Evolutionary conservation across 257 asterid species (phyloP).

Genomic region (Thymus quinquecostatus): DNA sequence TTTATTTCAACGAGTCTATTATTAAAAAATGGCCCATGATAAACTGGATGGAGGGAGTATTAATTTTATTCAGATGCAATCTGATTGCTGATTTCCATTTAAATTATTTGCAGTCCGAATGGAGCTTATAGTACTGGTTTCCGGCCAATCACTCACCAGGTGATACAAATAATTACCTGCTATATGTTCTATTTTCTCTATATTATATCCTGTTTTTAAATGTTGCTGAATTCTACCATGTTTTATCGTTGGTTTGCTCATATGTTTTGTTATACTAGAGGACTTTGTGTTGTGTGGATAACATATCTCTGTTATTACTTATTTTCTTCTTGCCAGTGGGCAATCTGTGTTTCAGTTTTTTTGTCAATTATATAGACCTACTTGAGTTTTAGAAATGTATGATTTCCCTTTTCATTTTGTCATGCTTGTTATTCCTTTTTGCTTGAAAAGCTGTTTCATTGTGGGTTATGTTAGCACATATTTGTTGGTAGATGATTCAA

Average conservation of each 20-base stretch:
- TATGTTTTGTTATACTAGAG: neutral
- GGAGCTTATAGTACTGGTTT: slow-evolving; percentile 98
- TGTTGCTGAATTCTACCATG: slow-evolving; percentile 15
- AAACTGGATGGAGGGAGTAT: neutral
- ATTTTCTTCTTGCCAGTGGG: slow-evolving; percentile 5
- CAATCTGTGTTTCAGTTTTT: neutral
- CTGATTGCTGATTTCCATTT: slow-evolving; percentile 26
- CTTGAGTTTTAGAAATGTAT: slow-evolving; percentile 3
- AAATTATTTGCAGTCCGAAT: slow-evolving; percentile 70
- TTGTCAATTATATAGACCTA: slow-evolving; percentile 3
- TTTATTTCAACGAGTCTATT: too few relatives aligned
- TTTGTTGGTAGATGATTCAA: slow-evolving; percentile 21
- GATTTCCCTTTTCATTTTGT: neutral
- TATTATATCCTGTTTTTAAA: slow-evolving; percentile 12
- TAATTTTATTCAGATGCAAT: slow-evolving; percentile 8
- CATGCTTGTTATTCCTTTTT: neutral
- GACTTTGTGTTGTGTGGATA: neutral
- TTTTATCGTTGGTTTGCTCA: neutral
- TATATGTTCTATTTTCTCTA: slow-evolving; percentile 25
- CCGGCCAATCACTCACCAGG: slow-evolving; percentile 99
- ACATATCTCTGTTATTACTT: slow-evolving; percentile 1
- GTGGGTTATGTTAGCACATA: slow-evolving; percentile 1
- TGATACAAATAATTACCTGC: slow-evolving; percentile 57
- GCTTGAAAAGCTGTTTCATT: neutral
- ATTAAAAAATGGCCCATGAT: too few relatives aligned